Base-by-base conservation (phyloP, 495 filamentous ascomycete genomes). In the Neurospora tetrasperma region DNA sequence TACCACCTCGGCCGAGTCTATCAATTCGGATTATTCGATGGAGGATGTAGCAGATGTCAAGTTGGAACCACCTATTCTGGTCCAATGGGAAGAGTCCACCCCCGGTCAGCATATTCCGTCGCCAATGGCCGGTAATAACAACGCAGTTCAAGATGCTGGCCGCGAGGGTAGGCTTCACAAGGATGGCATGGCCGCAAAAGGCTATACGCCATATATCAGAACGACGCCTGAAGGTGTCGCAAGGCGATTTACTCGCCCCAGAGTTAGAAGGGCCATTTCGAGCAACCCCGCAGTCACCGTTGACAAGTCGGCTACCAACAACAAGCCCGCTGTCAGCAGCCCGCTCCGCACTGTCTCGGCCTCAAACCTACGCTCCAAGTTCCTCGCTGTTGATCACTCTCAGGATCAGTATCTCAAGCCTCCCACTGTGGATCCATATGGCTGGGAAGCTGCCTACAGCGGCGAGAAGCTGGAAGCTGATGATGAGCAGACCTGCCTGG, bases 181-280 rank as follows among this genome's bases (percentile, higher is more conserved):
- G 82, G 78, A 78, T 78, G 84, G 81, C 83, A 83, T 86, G 86
- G 83, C 86, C 86, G 86, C 84, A 83, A 87, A 86, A 85, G 80
- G 73, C 71, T 80, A 77, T 74, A 62, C 73, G 59, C 75, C 76
- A 75, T 77, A 74, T 48, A 70, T 62, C 44, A 42, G 20, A 75
- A 42, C 76, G 71, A 70, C 75, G 70, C 77, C 69, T 40, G 44
- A 77, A 42, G 73, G 59, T 38, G 74, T 54, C 48, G 73, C 71
- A 62, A 79, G 79, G 71, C 79, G 76, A 70, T 74, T 81, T 68
- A 42, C 75, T 6, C 79, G 76, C 43, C 70, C 80, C 42, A 78
- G 79, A 71, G 62, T 78, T 14, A 76, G 79, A 23, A 79, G 69
- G 44, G 59, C 73, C 68, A 31, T 27, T 66, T 66, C 54, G 54